Evolutionary conservation across 495 filamentous ascomycete species (phyloP).

Genomic region (Daldinia bambusicola): DNA sequence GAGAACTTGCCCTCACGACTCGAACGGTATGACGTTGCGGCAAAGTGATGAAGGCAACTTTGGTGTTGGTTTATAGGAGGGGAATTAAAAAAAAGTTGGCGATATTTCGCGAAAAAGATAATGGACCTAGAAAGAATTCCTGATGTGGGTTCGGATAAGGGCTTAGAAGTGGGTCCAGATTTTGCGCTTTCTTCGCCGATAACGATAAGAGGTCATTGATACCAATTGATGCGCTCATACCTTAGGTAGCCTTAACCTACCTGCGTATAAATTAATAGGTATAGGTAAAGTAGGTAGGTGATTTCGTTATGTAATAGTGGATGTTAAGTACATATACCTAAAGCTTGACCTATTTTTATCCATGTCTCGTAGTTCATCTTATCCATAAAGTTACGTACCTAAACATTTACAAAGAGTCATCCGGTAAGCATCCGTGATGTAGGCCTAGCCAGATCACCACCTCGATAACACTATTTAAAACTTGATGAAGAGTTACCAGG

Average conservation of each 20-base stretch:
- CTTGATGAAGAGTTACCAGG: neutral
- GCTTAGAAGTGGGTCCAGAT: constrained; percentile 19
- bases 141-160: constrained; percentile 42
- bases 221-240: neutral
- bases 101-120: constrained; percentile 16
- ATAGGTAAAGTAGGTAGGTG: neutral
- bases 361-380: too few species aligned
- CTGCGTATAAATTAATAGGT: too few species aligned
- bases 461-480: constrained; percentile 6
- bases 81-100: constrained; percentile 26
- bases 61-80: constrained; percentile 18
- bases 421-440: constrained; percentile 41
- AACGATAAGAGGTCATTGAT: neutral
- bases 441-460: constrained; percentile 2
- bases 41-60: constrained; percentile 79
- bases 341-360: neutral
- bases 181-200: neutral
- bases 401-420: constrained; percentile 49
- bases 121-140: constrained; percentile 10
- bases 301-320: too few species aligned
- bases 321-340: neutral
- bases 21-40: constrained; percentile 71
- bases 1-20: constrained; percentile 68
- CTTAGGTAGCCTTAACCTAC: too few species aligned
- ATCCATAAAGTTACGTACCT: too few species aligned